Evolutionary conservation across 73 alveolate genomes (phyloP), one percentile per base, ranked within the genome.

Genomic region (Paramecium octaurelia): DNA sequence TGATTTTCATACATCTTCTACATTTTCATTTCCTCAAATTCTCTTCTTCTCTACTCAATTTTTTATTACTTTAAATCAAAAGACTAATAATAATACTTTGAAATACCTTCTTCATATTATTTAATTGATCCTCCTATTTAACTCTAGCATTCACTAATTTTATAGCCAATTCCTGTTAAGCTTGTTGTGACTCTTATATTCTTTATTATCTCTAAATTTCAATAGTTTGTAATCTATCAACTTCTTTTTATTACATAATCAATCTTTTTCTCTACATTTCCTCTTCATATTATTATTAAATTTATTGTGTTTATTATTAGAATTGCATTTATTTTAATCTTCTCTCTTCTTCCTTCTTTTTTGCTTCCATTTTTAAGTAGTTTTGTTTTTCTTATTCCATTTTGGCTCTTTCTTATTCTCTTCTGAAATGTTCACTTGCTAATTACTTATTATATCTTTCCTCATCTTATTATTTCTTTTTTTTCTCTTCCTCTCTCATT

Each of bases 21-120:
- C 57, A 23, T 43, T 48, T 80, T 80, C 75, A 44, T 42, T 7
- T 43, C 73, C 24, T 80, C 91, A 46, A 80, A 80, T 80, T 80
- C 91, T 80, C 91, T 80, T 80, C 91, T 80, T 35, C 44, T 80
- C 20, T 80, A 40, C 21, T 80, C 91, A 3, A 80, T 80, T 24
- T 43, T 80, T 23, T 80, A 80, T 44, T 80, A 48, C 18, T 80
- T 80, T 43, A 31, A 42, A 80, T 80, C 91, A 20, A 80, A 80
- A 8, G 46, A 48, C 70, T 80, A 44, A 75, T 75, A 1, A 38
- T 29, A 42, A n/a, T 75, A 54, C 5, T 16, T 3, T 36, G 1
- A 38, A 4, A 38, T 75, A 75, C 88, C 6, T 38, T 75, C 31
- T 46, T 80, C 91, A 80, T 80, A 8, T 46, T 80, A 4, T 21